Evolutionary conservation across 495 filamentous ascomycete species (phyloP), one percentile per base, ranked within the genome.

Genomic region (Trichoderma parareesei): DNA sequence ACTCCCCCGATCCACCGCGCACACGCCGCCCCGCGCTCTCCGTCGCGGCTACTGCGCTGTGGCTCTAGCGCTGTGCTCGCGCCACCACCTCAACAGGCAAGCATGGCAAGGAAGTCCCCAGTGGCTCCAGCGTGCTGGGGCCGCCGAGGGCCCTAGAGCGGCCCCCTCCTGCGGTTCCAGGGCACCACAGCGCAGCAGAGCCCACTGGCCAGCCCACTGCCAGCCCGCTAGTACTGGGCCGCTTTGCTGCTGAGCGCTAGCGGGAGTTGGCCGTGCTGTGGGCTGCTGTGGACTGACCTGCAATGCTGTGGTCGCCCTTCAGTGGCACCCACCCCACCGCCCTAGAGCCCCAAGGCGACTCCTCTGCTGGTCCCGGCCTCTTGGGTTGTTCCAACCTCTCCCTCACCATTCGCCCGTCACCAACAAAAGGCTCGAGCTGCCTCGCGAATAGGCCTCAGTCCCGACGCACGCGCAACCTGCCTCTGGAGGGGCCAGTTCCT

Each of bases 401-500:
- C 53, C 33, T 37, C 20, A 18, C 53, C 53, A 57, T 57, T 57
- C 53, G 53, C 53, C 53, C 53, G 37, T 57, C 53, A 33, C 53
- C 53, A 57, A 57, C 53, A 57, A 57, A 57, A 57, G 53, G 53
- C 53, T 57, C 53, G 53, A 57, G 53, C 53, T 57, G 53, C 53
- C 53, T 57, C 53, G 53, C 53, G 53, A 57, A 57, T 57, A 57
- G 53, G 53, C 53, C 53, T 57, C 53, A 27, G 48, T 55, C 48
- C 48, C 48, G 48, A 55, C 48, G 48, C 48, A 55, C 18, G 53
- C 53, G 37, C 53, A 57, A 57, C 18, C 27, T 9, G 53, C 53
- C 53, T 33, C 53, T 57, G 53, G 53, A 57, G 53, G 53, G 53
- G 53, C 53, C 27, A 35, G 27, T 37, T 57, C 53, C 33, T 35